Evolutionary conservation across 1,284 basidiomycete genomes (phyloP).

Genomic region (Melampsora larici-populina): DNA sequence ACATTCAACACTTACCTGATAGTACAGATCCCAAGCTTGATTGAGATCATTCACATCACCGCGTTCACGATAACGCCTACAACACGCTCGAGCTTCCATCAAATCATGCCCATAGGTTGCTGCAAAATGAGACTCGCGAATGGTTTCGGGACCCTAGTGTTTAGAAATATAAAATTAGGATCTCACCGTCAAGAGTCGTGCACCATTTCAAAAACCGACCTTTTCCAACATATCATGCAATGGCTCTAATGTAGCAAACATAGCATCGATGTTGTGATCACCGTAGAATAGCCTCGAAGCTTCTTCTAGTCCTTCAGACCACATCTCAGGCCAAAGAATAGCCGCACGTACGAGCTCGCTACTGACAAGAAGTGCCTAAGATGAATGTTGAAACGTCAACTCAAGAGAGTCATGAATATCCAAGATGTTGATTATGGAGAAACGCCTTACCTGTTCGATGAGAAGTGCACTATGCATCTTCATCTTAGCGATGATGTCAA

Average conservation of each 20-base stretch:
- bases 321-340: conserved; percentile 98
- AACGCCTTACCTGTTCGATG: conserved; percentile 71
- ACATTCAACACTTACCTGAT: conserved; percentile 58
- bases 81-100: conserved; percentile 88
- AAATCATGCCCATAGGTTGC: conserved; percentile 94
- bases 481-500: conserved; percentile 88
- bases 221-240: conserved; percentile 89
- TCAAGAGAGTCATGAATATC: not conserved
- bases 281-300: conserved; percentile 96
- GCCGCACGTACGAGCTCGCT: conserved; percentile 95
- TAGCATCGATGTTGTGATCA: conserved; percentile 96
- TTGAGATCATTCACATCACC: conserved; percentile 88
- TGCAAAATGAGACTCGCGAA: conserved; percentile 90
- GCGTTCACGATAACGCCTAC: conserved; percentile 77
- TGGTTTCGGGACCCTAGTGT: conserved; percentile 83
- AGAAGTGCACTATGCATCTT: conserved; percentile 82
- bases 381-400: conserved; percentile 32
- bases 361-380: conserved; percentile 81
- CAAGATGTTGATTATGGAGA: not conserved
- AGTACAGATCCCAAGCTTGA: conserved; percentile 99
- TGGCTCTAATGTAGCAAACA: conserved; percentile 92
- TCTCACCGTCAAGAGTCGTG: not conserved
- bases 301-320: conserved; percentile 98
- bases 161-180: not conserved
- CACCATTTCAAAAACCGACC: conserved; percentile 57